Evolutionary conservation across 2,329 filamentous ascomycete genomes (phyloP), one percentile per base, ranked within the genome.

Genomic region (Coniosporium tulheliwenetii): DNA sequence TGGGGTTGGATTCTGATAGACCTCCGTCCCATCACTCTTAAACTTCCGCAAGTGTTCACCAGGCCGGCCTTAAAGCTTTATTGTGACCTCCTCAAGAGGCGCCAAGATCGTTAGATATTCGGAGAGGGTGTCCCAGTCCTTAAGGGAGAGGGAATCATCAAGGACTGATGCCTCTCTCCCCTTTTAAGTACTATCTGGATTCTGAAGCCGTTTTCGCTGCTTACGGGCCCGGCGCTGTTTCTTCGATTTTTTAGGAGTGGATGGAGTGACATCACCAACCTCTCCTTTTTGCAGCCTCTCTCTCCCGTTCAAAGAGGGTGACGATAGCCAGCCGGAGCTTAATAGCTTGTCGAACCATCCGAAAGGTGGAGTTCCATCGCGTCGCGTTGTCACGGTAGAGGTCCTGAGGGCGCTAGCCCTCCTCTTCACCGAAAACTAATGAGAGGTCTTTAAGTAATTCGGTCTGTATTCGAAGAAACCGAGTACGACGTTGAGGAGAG

Each of bases 281-380:
- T 33, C n/a, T 9, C 9, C 31, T 33, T 9, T 9, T 9, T 33
- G n/a, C 31, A n/a, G 9, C 9, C n/a, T 33, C 9, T 33, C 9
- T 12, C 26, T 42, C 31, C 15, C 31, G n/a, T 15, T 39, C 16
- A 13, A 45, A 26, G 5, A 45, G 16, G 15, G 41, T 41, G 29
- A 45, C 38, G 26, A 45, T 41, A 10, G 45, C 41, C 7, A 41
- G 30, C 14, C 33, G 39, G n/a, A 47, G 40, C 37, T 44, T 41
- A n/a, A 45, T 10, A 4, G 39, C 44, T 14, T 44, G 41, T 32
- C 37, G 34, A 5, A 36, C 37, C 19, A 15, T 26, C 26, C 44
- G 36, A 32, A 44, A 34, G 19, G 45, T 41, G 15, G 12, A 14
- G 34, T 47, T 47, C 45, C 36, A 47, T 26, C 39, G 8, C 14